Evolutionary conservation across 192 early-diverging fungal genomes (phyloP), one percentile per base, ranked within the genome.

Genomic region (Geranomyces michiganensis): DNA sequence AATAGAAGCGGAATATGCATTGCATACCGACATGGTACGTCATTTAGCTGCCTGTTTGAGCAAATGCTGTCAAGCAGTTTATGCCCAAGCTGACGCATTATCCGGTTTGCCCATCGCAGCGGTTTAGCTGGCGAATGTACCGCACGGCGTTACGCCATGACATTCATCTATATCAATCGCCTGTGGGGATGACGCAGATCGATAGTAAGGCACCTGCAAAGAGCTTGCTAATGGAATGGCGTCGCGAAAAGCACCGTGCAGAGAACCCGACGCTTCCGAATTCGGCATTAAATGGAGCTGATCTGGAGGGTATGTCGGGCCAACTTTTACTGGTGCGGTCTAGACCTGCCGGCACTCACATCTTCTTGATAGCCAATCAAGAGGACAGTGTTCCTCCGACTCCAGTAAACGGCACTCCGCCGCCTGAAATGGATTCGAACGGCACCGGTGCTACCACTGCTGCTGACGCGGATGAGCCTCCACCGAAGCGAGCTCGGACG

Each of bases 81-180:
- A n/a, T 10, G 46, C 46, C 46, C 46, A 47, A 47, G 19, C 19
- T n/a, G n/a, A n/a, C n/a, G n/a, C n/a, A n/a, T 24, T 58, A 21
- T 24, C 14, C 24, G 12, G 26, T 32, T 60, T 60, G 15, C 31
- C 41, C 15, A 58, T 14, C 43, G 12, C 51, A 81, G 76, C 27
- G 58, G 61, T 78, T 64, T 58, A 78, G 51, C 55, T 87, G 85
- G 85, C 78, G 82, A 17, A 72, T 67, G 19, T 82, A 84, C 45
- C 82, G 85, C 9, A 71, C 78, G 0, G 85, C 81, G 5, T 27
- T 79, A 15, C 59, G 55, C 24, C 62, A 79, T 27, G 80, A 87
- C 56, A 27, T 87, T 19, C 70, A 79, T 64, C 67, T 87, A 26
- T 87, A 84, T 43, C 68, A 72, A 32, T 22, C 59, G 59, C 45